Evolutionary conservation across 768 basidiomycete genomes (phyloP), one percentile per base, ranked within the genome.

Genomic region (Macrolepiota dolichaula): DNA sequence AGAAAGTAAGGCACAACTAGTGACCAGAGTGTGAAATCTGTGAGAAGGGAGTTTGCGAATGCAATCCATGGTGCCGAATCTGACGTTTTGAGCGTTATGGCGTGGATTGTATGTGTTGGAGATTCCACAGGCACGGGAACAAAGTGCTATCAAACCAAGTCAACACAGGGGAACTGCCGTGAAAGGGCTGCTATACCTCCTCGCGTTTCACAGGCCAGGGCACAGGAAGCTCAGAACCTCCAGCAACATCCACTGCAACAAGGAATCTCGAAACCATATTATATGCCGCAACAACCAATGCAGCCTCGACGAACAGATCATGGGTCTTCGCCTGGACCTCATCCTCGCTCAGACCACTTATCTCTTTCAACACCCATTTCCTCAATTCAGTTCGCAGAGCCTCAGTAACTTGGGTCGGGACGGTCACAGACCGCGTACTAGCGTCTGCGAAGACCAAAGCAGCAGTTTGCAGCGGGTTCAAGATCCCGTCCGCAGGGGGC

Each of bases 261-360:
- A 89, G 74, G 64, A 88, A 82, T n/a, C 87, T 77, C 19, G 85
- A 87, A 6, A 89, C 86, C 83, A 88, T 84, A 72, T 88, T 88
- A 71, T 89, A 89, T 0, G 76, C 72, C 4, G 82, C 82, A 0
- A 81, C 80, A 1, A 82, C 74, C 55, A 82, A 76, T 0, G 79
- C 76, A 19, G 79, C 81, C 66, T 89, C 87, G 38, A 84, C 81
- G 40, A 86, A 75, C 7, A 83, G 63, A 67, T 79, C 80, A 49
- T 83, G 75, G 0, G 72, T 69, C 52, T 66, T 65, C 6, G 64
- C 70, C 46, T 74, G 65, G 12, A 72, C 54, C 1, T 71, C 70
- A 12, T 70, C 63, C 13, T 65, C 62, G 1, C 35, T 56, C 40
- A 64, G 15, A 11, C 63, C 68, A 5, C 64, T 51, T 19, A 64